Evolutionary conservation across 164 flowering plant species (phyloP), one percentile per base, ranked within the genome.

Genomic region (Magnolia changhungtana): DNA sequence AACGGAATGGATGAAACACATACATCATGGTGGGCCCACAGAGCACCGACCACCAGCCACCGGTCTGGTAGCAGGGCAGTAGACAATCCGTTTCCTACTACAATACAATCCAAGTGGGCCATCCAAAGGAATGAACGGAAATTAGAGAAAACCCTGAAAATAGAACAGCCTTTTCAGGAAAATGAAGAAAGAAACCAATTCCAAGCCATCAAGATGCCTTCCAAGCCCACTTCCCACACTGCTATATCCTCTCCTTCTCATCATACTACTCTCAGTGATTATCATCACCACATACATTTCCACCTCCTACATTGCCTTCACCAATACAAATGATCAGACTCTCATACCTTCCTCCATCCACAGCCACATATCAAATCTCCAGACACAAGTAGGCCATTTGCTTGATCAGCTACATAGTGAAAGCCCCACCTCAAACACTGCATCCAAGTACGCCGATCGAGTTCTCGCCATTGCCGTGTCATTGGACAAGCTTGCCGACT

Each of bases 391-490:
- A 7, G 88, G 86, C 14, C 9, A 19, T 29, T 49, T 86, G 70
- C 80, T 86, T 13, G 23, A 78, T 76, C 79, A 82, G 74, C 76
- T 86, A 21, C 84, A 81, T 27, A 63, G 72, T 20, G 78, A 81
- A 52, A 67, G 58, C 14, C 49, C 71, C 4, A 82, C 79, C 13
- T 69, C 80, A 18, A 82, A 80, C 69, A 67, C 77, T 23, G 31
- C 74, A 1, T 55, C 61, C 1, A 78, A 77, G 24, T 80, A 78
- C 61, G 67, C 85, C 1, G 65, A 84, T 63, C 80, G 75, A 73
- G 79, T 84, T 10, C 81, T 84, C 19, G 52, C 37, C 6, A 78
- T 86, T 50, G 87, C 85, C 4, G 75, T 84, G 5, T 80, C 87
- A 7, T 72, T 82, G 3, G 88, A 86, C 81, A 84, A 76, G 76